phyloP scores from a whole-genome alignment of 495 filamentous ascomycete genomes.

The Neurospora sublineolata region DNA sequence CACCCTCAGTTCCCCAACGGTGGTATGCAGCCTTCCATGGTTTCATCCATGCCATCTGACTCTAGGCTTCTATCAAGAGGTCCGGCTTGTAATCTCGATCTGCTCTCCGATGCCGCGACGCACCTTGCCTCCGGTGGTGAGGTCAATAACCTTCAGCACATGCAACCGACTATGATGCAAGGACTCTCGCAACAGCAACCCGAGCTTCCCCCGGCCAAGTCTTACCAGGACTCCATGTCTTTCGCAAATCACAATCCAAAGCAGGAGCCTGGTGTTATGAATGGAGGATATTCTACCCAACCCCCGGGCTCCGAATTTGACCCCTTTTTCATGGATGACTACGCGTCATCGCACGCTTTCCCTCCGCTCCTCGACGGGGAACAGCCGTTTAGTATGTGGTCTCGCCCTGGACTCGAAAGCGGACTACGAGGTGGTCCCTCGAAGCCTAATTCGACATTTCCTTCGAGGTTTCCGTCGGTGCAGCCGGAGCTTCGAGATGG shows the following conservation, averaged over 20 bases:
- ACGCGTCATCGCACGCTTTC: conserved; percentile 36
- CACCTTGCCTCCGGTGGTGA: conserved; percentile 39
- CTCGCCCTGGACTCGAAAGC: conserved; percentile 26
- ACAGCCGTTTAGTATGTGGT: conserved; percentile 33
- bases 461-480: conserved; percentile 56
- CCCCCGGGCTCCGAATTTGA: conserved; percentile 27
- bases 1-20: conserved; percentile 26
- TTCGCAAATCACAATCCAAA: conserved; percentile 33
- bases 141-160: conserved; percentile 34
- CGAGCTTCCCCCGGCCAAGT: conserved; percentile 32
- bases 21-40: conserved; percentile 25
- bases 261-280: conserved; percentile 29
- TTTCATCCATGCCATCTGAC: conserved; percentile 28
- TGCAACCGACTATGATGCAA: conserved; percentile 34
- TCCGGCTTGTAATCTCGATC: conserved; percentile 40
- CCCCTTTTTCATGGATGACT: conserved; percentile 43
- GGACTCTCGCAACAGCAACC: conserved; percentile 26
- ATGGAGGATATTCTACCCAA: conserved; percentile 27
- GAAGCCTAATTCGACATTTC: conserved; percentile 51
- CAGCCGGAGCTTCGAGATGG: conserved; percentile 53
- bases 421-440: conserved; percentile 29
- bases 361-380: conserved; percentile 38
- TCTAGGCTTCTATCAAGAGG: conserved; percentile 30
- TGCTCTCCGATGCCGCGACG: conserved; percentile 41
- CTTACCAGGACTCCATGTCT: conserved; percentile 30